Percentiles rank a stretch among this genome's conserved stretches.
phyloP scores from a whole-genome alignment of 2,329 filamentous ascomycete genomes.

The Fusarium clavum region DNA sequence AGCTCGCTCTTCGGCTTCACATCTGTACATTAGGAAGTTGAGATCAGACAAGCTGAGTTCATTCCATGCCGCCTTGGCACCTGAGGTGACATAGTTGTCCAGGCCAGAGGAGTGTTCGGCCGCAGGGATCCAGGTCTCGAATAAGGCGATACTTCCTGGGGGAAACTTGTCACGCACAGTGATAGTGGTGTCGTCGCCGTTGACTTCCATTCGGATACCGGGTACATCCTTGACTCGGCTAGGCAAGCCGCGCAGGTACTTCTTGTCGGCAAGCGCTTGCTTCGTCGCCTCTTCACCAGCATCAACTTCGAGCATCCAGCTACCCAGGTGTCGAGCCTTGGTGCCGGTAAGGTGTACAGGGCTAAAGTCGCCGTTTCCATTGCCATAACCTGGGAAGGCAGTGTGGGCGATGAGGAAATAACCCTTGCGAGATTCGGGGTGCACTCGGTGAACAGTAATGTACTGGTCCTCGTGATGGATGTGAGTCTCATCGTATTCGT shows the following conservation, averaged over 20 bases:
- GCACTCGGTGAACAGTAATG: conserved; percentile 94
- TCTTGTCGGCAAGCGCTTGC: conserved; percentile 74
- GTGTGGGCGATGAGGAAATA: conserved; percentile 97
- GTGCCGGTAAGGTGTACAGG: conserved; percentile 86
- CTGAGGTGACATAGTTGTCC: conserved; percentile 87
- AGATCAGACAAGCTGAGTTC: conserved; percentile 82
- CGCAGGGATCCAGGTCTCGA: conserved; percentile 94
- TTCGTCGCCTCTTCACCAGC: conserved; percentile 75
- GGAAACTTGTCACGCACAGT: conserved; percentile 85
- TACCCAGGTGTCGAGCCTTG: conserved; percentile 85
- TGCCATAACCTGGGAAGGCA: conserved; percentile 90
- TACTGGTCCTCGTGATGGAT: conserved; percentile 97
- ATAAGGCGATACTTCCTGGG: conserved; percentile 92
- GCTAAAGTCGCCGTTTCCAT: conserved; percentile 82
- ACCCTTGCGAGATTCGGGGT: conserved; percentile 90
- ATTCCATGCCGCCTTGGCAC: conserved; percentile 81
- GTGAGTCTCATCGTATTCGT: conserved; percentile 94
- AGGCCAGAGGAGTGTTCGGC: conserved; percentile 86
- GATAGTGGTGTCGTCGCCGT: conserved; percentile 80
- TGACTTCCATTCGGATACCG: conserved; percentile 78
- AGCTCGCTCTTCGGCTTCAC: conserved; percentile 87
- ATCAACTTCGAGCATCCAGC: conserved; percentile 93
- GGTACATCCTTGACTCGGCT: conserved; percentile 81
- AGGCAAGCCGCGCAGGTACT: conserved; percentile 82
- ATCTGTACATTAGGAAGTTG: conserved; percentile 92